Base-by-base conservation (phyloP, 164 flowering plant species). In the Piper betle region DNA sequence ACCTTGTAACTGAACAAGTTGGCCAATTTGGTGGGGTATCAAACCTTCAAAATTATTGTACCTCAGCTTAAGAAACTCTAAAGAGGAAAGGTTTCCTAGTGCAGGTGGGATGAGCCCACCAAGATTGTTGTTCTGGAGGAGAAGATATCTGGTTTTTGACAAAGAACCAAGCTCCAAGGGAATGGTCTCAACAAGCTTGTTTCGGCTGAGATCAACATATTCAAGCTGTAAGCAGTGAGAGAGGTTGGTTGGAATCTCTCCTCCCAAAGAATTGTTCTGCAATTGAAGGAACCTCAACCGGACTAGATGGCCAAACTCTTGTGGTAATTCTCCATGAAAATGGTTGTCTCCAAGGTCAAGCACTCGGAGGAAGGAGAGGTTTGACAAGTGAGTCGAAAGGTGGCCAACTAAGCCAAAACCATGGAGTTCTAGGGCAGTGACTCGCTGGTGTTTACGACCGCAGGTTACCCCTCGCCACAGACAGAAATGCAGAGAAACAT, bases 81-180 rank as follows among this genome's bases (percentile, higher is more conserved):
- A 37, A 61, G 3, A 18, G 42, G 63, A 43, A 19, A 61, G 39
- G 39, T 69, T 76, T 1, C 73, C 77, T 0, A 76, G 19, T 4
- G 71, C 63, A 25, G 62, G 17, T 8, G 79, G 77, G 37, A 76
- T 66, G 53, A 33, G 39, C 11, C 65, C 70, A 19, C 68, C 19
- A 2, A 73, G 53, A 18, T 20, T 50, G 50, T 70, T 76, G 0
- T 8, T 19, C 5, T 7, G 7, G 13, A 76, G n/a, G 13, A 1
- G 3, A 16, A 58, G 39, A 16, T 2, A 15, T 1, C 11, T 11
- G 39, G 62, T 58, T 7, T 52, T 68, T 0, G 65, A 13, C 16
- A 67, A 57, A 17, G 12, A 8, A 10, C 57, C 58, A 11, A 67
- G 50, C 37, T 62, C 57, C 10, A 62, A 64, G 43, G 70, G 65